Base-by-base conservation (phyloP, 2,329 filamentous ascomycete genomes). In the Claviceps sorghi region DNA sequence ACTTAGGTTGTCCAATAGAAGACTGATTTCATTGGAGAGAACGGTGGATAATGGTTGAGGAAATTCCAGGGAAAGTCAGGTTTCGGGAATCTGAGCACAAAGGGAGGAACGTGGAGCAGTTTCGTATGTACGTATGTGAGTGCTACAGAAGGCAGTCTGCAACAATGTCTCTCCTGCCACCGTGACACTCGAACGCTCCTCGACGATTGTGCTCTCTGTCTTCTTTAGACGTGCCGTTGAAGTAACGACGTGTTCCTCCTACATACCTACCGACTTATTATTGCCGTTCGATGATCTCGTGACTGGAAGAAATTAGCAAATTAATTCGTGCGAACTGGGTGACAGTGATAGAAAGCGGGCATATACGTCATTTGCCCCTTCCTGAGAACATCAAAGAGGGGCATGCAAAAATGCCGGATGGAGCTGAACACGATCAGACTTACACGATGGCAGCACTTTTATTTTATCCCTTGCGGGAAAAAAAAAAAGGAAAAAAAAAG, bases 1-100 rank as follows among this genome's bases (percentile, higher is more conserved):
- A 53, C 49, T 55, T 58, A 62, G 54, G 53, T 50, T 54, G 57
- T 41, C 52, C 57, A 46, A 54, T 54, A 53, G 52, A 59, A 57
- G 55, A 53, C 53, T 52, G 53, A 52, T 50, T 54, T 55, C 53
- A 56, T 62, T 60, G 56, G 55, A 49, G 49, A 42, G 43, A 43
- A 50, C 45, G 19, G 54, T 42, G 29, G 45, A 40, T 51, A 30
- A 59, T 57, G 49, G 58, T 58, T 41, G 48, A 54, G 41, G 34
- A 46, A 54, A 55, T 55, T 52, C 55, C 52, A 49, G 44, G 44
- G 40, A 49, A 46, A 50, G 45, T 54, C 56, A 55, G 57, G 54
- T 52, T 57, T 55, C 56, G 53, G 54, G 42, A 54, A 52, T 52
- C 49, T 54, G 41, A 52, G 41, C 22, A 52, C 41, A 29, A 50